Conservation (phyloP, 2,329 filamentous ascomycete genomes). For the Rosellinia necatrix region DNA sequence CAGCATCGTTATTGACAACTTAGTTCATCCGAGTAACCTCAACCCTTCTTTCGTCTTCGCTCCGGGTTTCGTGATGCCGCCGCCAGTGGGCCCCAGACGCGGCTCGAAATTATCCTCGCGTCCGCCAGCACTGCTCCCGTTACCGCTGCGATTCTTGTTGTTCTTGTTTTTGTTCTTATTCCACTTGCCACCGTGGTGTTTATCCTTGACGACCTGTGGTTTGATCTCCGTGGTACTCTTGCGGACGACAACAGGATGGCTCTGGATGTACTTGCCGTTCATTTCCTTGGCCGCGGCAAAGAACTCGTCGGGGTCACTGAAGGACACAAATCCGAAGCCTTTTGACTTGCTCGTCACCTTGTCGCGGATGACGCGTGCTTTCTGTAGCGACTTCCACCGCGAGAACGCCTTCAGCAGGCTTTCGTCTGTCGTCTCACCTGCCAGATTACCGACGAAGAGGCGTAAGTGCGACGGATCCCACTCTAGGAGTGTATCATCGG, state of each 20-base stretch:
- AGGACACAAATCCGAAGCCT: slow-evolving; percentile 95
- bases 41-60: slow-evolving; percentile 71
- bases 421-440: slow-evolving; percentile 96
- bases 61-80: slow-evolving; percentile 64
- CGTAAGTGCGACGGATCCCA: slow-evolving; percentile 96
- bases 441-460: slow-evolving; percentile 94
- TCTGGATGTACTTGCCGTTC: slow-evolving; percentile 99
- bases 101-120: slow-evolving; percentile 50
- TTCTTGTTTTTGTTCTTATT: slow-evolving; percentile 43
- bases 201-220: slow-evolving; percentile 68
- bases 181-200: slow-evolving; percentile 37
- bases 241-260: slow-evolving; percentile 85
- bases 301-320: slow-evolving; percentile 93
- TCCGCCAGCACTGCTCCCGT: slow-evolving; percentile 37
- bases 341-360: slow-evolving; percentile 96
- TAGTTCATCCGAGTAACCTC: slow-evolving; percentile 59
- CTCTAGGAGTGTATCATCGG: slow-evolving; percentile 84
- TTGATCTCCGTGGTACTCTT: slow-evolving; percentile 93
- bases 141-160: slow-evolving; percentile 42
- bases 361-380: slow-evolving; percentile 91
- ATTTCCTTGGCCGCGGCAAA: slow-evolving; percentile 97
- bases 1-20: not conserved
- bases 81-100: slow-evolving; percentile 54
- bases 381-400: slow-evolving; percentile 84
- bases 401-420: slow-evolving; percentile 92